phyloP scores from a whole-genome alignment of 129 eudicot species.

The Flaveria bidentis region DNA sequence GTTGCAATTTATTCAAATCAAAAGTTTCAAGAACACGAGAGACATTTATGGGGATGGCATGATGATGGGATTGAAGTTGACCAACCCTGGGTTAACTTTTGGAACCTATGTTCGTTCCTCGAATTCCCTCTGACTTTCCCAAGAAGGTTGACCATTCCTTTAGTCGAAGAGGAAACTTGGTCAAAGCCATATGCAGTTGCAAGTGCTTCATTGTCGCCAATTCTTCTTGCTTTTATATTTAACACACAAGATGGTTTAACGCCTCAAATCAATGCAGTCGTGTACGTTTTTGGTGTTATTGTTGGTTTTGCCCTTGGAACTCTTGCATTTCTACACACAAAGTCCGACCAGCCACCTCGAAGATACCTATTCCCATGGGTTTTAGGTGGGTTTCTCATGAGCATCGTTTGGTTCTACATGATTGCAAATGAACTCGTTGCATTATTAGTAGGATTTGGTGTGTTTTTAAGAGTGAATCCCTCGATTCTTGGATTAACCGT shows the following conservation, averaged over 20 bases:
- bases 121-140: slow-evolving; percentile 72
- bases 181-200: slow-evolving; percentile 76
- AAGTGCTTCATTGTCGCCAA: slow-evolving; percentile 70
- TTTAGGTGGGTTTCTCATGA: slow-evolving; percentile 87
- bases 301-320: slow-evolving; percentile 55
- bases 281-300: slow-evolving; percentile 49
- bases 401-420: slow-evolving; percentile 94
- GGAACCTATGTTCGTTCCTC: slow-evolving; percentile 55
- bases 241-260: slow-evolving; percentile 49
- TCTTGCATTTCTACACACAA: slow-evolving; percentile 61
- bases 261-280: slow-evolving; percentile 40
- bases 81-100: slow-evolving; percentile 45
- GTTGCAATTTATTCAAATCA: slow-evolving; percentile 93
- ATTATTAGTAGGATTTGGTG: slow-evolving; percentile 67
- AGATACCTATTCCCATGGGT: slow-evolving; percentile 79
- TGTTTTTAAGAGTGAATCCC: slow-evolving; percentile 65
- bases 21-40: slow-evolving; percentile 64
- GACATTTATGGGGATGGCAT: slow-evolving; percentile 88
- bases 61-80: slow-evolving; percentile 63
- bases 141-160: slow-evolving; percentile 78
- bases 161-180: slow-evolving; percentile 91
- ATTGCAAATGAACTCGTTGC: slow-evolving; percentile 94
- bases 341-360: slow-evolving; percentile 75
- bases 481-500: slow-evolving; percentile 88
- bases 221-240: slow-evolving; percentile 71